phyloP scores from a whole-genome alignment of 192 early-diverging fungal genomes.

The Coemansia sp. region DNA sequence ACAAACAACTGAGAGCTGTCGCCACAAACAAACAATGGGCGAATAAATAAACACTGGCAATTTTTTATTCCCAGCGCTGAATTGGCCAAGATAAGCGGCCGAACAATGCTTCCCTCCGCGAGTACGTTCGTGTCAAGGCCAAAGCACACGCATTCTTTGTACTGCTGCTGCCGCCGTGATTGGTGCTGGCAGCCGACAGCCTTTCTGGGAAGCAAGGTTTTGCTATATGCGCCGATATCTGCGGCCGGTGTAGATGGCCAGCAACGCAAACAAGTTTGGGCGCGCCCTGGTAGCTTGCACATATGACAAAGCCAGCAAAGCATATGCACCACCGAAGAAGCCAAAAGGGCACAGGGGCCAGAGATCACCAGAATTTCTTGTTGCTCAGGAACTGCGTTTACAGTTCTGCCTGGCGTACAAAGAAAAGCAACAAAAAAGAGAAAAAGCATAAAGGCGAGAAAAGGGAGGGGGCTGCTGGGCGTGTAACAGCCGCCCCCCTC shows the following conservation, averaged over 20 bases:
- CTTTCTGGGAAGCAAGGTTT: background rate
- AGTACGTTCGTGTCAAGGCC: background rate
- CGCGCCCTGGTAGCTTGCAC: background rate
- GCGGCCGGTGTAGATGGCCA: background rate
- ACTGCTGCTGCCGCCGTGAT: background rate
- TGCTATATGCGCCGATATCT: background rate
- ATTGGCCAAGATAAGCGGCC: conserved; percentile 8
- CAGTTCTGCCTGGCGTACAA: background rate
- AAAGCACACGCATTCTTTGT: conserved; percentile 7
- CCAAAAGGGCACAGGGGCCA: background rate
- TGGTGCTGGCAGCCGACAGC: background rate
- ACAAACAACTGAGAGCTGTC: conserved; percentile 1
- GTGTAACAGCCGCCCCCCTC: background rate
- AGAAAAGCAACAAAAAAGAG: background rate
- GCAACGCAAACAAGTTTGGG: background rate
- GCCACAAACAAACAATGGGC: conserved; percentile 9
- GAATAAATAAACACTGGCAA: background rate
- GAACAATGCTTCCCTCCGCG: conserved; percentile 1
- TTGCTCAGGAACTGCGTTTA: conserved; percentile 1
- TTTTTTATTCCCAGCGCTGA: background rate
- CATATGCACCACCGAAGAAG: background rate
- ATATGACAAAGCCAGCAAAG: background rate
- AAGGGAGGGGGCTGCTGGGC: background rate
- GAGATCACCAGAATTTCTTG: conserved; percentile 5
- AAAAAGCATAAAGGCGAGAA: background rate